Conservation (phyloP, 2,329 filamentous ascomycete species). For the Curvularia sp. region DNA sequence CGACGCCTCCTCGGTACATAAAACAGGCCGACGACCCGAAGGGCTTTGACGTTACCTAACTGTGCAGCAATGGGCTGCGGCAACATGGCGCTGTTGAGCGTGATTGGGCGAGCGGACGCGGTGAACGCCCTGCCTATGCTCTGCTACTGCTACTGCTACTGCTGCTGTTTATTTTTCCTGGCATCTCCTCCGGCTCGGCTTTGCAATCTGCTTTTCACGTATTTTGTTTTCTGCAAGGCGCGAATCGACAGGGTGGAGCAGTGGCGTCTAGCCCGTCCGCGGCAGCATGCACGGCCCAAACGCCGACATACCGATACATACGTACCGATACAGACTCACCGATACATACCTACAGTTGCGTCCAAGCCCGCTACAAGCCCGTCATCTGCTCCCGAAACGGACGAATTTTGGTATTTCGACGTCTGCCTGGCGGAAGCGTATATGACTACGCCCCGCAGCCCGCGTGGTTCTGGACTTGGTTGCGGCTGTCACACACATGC, state of each 20-base stretch:
- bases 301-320: slow-evolving; percentile 9
- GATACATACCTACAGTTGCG: no score
- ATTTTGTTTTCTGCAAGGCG: slow-evolving; percentile 3
- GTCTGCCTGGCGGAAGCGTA: no score
- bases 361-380: neutral
- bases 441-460: neutral
- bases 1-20: slow-evolving; percentile 25
- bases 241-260: slow-evolving; percentile 16
- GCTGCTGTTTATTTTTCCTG: neutral
- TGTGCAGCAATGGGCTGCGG: neutral
- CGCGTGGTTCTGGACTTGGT: neutral
- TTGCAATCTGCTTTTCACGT: slow-evolving; percentile 3
- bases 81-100: neutral
- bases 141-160: neutral
- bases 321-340: no score
- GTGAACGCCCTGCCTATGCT: slow-evolving; percentile 2
- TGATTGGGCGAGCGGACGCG: neutral
- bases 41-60: slow-evolving; percentile 1
- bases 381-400: neutral
- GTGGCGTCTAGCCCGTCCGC: neutral
- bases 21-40: slow-evolving; percentile 30
- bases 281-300: neutral
- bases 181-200: slow-evolving; percentile 7
- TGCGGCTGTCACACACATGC: neutral
- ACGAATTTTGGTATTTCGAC: neutral